These are phyloP conservation scores for Flagelloscypha sp. DNA, from an alignment of 768 basidiomycete species.

Conservation along the genomic window DNA sequence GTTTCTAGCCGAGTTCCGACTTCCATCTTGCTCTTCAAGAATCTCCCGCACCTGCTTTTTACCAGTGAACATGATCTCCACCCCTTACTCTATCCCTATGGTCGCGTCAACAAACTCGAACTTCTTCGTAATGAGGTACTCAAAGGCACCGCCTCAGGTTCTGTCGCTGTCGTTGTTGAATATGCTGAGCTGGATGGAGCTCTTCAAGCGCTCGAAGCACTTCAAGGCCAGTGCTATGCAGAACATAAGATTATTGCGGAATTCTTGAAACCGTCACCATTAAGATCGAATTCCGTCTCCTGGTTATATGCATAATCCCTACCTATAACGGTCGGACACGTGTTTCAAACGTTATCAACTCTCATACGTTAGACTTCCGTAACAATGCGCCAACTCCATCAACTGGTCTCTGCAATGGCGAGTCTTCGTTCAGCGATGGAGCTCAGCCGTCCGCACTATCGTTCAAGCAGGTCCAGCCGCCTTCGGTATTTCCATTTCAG, in stretches of 20 bases:
- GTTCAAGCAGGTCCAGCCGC: too few relatives aligned
- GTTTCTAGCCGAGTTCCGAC: conserved; percentile 33
- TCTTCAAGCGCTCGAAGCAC: conserved; percentile 52
- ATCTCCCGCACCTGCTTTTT: conserved; percentile 60
- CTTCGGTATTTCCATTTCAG: too few relatives aligned
- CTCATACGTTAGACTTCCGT: too few relatives aligned
- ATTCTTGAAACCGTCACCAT: conserved; percentile 12
- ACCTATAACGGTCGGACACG: too few relatives aligned
- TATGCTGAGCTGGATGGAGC: conserved; percentile 48
- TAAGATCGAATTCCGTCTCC: conserved; percentile 1
- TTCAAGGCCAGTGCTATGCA: conserved; percentile 58
- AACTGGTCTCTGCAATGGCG: too few relatives aligned
- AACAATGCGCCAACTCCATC: too few relatives aligned
- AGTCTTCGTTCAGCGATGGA: too few relatives aligned
- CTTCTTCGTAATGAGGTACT: conserved; percentile 30
- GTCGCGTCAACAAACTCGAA: conserved; percentile 55
- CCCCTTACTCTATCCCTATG: conserved; percentile 70
- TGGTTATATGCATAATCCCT: too few relatives aligned
- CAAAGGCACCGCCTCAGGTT: conserved; percentile 25
- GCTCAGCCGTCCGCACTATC: too few relatives aligned
- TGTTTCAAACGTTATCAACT: too few relatives aligned
- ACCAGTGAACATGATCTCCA: conserved; percentile 58
- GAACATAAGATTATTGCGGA: conserved; percentile 32
- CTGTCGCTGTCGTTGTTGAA: conserved; percentile 55
- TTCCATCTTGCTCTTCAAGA: conserved; percentile 49